These are phyloP conservation scores for Phalaenopsis hybrid DNA, from an alignment of 116 monocot genomes.

Conservation along the genomic window DNA sequence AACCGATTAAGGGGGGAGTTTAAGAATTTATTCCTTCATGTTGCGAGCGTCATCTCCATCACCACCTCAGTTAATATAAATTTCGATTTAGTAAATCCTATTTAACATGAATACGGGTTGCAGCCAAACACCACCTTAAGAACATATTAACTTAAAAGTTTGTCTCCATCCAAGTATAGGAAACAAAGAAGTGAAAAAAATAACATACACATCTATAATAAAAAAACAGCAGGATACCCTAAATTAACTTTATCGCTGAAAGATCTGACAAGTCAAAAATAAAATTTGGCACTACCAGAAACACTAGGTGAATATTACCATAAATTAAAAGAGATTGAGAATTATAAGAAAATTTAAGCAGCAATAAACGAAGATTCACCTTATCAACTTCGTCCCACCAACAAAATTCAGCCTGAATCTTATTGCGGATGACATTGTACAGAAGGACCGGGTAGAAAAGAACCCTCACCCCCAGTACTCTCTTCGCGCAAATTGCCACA, in stretches of 20 bases:
- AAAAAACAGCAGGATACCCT: no score
- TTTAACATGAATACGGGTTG: no score
- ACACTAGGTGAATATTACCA: neutral
- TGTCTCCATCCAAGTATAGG: no score
- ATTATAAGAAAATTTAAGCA: neutral
- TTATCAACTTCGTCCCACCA: slow-evolving; percentile 83
- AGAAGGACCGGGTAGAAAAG: slow-evolving; percentile 78
- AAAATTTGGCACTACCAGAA: neutral
- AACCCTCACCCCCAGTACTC: slow-evolving; percentile 56
- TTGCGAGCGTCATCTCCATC: no score
- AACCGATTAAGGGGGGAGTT: no score
- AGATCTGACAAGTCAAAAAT: neutral
- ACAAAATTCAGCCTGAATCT: slow-evolving; percentile 68
- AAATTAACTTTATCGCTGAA: neutral
- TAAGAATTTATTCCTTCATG: no score
- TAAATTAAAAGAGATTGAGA: neutral
- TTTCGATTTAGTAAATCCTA: no score
- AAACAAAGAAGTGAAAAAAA: no score
- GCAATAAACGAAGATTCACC: slow-evolving; percentile 18
- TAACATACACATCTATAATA: no score
- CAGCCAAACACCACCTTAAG: no score
- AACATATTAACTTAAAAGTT: no score
- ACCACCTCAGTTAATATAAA: no score
- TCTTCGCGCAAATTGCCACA: slow-evolving; percentile 37
- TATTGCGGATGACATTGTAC: slow-evolving; percentile 73